Evolutionary conservation across 106 monocot genomes (phyloP), one percentile per base, ranked within the genome.

Genomic region (Dactylorhiza incarnata): DNA sequence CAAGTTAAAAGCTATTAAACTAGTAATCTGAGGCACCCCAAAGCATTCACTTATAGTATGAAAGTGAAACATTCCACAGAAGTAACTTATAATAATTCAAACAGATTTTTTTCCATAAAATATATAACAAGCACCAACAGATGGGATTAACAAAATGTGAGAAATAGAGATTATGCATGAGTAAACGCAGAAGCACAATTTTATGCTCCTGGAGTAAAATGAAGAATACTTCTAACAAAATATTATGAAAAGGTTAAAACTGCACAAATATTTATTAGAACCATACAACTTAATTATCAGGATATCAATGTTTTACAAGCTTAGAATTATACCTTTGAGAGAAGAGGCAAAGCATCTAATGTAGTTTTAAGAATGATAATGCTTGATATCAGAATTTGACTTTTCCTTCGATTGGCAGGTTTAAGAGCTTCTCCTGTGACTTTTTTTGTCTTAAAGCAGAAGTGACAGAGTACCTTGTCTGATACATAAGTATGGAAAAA

Each of bases 381-480:
- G 77, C 81, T 88, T 72, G 89, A 80, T 80, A 99, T 99, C 80
- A 94, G 71, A 75, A 85, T 77, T 76, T 94, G 99, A 79, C 94
- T 94, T 86, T 88, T 99, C 77, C 89, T 94, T 71, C 86, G 85
- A 88, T 87, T 88, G 20, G 82, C 62, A 78, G 84, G 82, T 47
- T 80, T 83, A 74, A 92, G 65, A 77, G 89, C 83, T 71, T 86
- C 88, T 62, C 85, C 88, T 5, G 85, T 87, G 48, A 87, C 86
- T 74, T 84, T 94, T 76, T 84, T 94, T 66, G 88, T 86, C 61
- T 99, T 99, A 83, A 88, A 99, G 83, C 94, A 94, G 75, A 99
- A 99, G 56, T 89, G 87, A 75, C 99, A 99, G 0, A 99, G 88
- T 47, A 99, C 91, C 73, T 88, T 91, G 80, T 99, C 99, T 69